Conservation (phyloP, 179 eudicot species). For the Camellia oleifera region DNA sequence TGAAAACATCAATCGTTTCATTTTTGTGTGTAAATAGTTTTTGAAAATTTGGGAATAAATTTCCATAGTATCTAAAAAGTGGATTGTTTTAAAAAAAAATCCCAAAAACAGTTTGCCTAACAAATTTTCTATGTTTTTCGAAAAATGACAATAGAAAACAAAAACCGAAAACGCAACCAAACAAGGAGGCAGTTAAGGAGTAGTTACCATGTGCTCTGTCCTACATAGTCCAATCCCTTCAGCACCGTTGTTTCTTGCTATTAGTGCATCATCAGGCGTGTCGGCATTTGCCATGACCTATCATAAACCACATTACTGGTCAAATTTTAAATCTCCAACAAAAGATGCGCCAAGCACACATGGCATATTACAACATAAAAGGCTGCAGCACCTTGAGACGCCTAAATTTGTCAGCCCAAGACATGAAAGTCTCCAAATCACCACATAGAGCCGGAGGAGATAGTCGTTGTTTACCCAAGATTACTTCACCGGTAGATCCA, state of each 20-base stretch:
- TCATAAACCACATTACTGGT: conserved; percentile 4
- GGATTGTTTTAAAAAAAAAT: too few species aligned
- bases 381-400: conserved; percentile 58
- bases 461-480: conserved; percentile 84
- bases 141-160: neutral
- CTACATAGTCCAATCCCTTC: conserved; percentile 98
- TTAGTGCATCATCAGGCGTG: conserved; percentile 87
- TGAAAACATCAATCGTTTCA: too few species aligned
- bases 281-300: conserved; percentile 99
- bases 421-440: conserved; percentile 86
- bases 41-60: neutral
- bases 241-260: conserved; percentile 94
- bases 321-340: neutral
- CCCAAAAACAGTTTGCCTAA: too few species aligned
- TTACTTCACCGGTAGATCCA: conserved; percentile 97
- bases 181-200: neutral
- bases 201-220: conserved; percentile 92
- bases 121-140: neutral
- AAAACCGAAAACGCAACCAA: too few species aligned
- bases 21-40: too few species aligned
- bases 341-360: neutral
- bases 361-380: neutral
- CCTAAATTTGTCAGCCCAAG: conserved; percentile 83
- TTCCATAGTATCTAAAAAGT: too few species aligned
- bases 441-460: conserved; percentile 87